phyloP scores from a whole-genome alignment of 2,329 filamentous ascomycete species.

The Biscogniauxia marginata region DNA sequence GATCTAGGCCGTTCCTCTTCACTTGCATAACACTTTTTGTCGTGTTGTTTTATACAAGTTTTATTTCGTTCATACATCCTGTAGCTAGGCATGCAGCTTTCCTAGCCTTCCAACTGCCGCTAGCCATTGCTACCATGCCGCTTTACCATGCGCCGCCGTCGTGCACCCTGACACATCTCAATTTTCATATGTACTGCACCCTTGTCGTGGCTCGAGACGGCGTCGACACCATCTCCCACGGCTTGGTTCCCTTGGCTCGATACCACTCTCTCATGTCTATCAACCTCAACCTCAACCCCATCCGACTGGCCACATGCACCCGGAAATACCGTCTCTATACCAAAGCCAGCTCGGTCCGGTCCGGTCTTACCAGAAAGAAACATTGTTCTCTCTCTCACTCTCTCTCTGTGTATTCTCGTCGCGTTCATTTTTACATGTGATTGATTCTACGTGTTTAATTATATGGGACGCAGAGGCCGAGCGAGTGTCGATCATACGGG shows the following conservation, averaged over 20 bases:
- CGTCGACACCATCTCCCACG: not conserved
- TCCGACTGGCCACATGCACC: not conserved
- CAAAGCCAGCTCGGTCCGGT: not conserved
- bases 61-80: not conserved
- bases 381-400: not conserved
- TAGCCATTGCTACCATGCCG: not conserved
- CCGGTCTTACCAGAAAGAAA: not conserved
- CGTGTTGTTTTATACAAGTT: too few relatives aligned
- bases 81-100: not conserved
- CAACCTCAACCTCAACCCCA: not conserved
- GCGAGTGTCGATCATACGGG: not conserved
- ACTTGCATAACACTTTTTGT: not conserved
- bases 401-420: not conserved
- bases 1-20: too few relatives aligned
- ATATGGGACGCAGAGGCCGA: not conserved
- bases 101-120: not conserved
- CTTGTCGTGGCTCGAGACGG: not conserved
- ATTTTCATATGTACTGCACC: not conserved
- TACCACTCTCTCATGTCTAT: not conserved
- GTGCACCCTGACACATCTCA: not conserved
- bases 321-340: not conserved
- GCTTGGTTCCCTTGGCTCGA: not conserved
- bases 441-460: not conserved
- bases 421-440: not conserved
- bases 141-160: not conserved